Evolutionary conservation across 2,329 filamentous ascomycete genomes (phyloP), one percentile per base, ranked within the genome.

Genomic region (Aphanocladium album): DNA sequence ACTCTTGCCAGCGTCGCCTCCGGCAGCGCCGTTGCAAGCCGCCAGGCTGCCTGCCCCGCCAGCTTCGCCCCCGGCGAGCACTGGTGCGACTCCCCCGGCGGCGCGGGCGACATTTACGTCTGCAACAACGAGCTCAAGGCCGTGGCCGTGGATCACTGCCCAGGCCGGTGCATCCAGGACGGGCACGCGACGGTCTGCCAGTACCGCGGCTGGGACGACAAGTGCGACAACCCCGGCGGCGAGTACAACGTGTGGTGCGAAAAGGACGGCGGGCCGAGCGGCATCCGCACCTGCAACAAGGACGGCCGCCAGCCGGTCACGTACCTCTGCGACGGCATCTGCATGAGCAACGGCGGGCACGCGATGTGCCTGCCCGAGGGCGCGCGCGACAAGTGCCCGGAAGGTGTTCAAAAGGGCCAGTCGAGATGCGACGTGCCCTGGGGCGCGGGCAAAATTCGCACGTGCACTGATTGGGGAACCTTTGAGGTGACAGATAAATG

Each of bases 171-270:
- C 35, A 11, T 43, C 35, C 12, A 17, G 21, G 19, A 21, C 35
- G 23, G 4, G 21, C 5, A 11, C 30, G 30, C 21, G 27, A 23
- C n/a, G 23, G 51, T 9, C 7, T 54, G 51, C 37, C 14, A 41
- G 35, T 54, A 27, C 51, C 35, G 33, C 11, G 51, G 51, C 14
- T 43, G 21, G 21, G 35, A 54, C 35, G 51, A 43, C 51, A 17
- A 9, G 14, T 54, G 51, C 35, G 51, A 54, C 8, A 54, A 53
- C n/a, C n/a, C 16, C 12, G 21, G 25, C n/a, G 43, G 27, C 33
- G 23, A 57, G 45, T 57, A 52, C 50, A 63, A 47, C 19, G 49
- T 41, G 53, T 52, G 58, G 41, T 23, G 35, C 17, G 52, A 30
- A 9, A 25, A 39, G 37, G 52, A 45, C 25, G 52, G 52, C 52